Evolutionary conservation across 352 stramenopile genomes (phyloP).

Genomic region (Phytopythium litorale): DNA sequence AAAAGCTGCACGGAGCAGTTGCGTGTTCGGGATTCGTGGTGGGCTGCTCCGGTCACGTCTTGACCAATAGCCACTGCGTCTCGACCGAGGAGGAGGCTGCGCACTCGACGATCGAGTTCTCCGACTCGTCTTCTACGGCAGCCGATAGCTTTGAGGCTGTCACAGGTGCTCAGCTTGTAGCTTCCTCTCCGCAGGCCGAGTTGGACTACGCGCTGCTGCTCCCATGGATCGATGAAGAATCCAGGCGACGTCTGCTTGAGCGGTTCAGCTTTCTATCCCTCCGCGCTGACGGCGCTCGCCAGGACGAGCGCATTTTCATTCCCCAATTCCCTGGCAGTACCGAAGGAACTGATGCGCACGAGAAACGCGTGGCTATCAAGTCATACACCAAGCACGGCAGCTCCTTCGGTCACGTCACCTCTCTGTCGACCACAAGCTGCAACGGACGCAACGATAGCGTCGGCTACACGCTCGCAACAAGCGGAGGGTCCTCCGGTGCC

Average conservation of each 20-base stretch:
- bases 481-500: constrained; percentile 44
- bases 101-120: constrained; percentile 39
- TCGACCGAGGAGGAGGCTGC: constrained; percentile 20
- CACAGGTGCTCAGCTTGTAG: constrained; percentile 27
- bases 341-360: constrained; percentile 1
- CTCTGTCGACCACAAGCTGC: constrained; percentile 25
- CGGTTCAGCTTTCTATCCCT: constrained; percentile 47
- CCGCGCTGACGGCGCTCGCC: constrained; percentile 7
- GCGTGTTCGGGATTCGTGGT: constrained; percentile 56
- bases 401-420: constrained; percentile 22
- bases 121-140: constrained; percentile 23
- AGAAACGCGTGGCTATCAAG: constrained; percentile 54
- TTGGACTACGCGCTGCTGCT: constrained; percentile 42
- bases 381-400: background rate
- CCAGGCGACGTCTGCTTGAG: constrained; percentile 12
- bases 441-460: constrained; percentile 26
- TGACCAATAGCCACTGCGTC: constrained; percentile 64
- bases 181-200: constrained; percentile 14
- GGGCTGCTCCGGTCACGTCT: constrained; percentile 46
- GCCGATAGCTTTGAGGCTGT: constrained; percentile 24
- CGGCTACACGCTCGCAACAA: constrained; percentile 41
- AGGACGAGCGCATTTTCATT: constrained; percentile 51
- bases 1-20: constrained; percentile 31
- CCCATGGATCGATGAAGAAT: constrained; percentile 7
- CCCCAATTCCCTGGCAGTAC: constrained; percentile 35